Percentiles rank a stretch among this genome's conserved stretches.
phyloP scores from a whole-genome alignment of 805 yeast genomes.

The Saitoella complicata region DNA sequence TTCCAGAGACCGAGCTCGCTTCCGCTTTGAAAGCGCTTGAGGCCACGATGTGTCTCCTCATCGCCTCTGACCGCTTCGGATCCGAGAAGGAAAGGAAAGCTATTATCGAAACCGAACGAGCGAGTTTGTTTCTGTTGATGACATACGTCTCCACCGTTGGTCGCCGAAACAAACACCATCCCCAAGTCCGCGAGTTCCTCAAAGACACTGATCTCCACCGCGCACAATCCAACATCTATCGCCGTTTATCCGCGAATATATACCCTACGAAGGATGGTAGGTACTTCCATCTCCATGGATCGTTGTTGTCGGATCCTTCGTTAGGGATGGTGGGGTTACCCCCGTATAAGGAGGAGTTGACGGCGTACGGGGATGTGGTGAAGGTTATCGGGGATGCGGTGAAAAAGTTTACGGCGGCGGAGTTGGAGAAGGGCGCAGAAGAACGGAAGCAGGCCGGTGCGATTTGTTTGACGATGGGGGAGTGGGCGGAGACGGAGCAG shows the following conservation, averaged over 20 bases:
- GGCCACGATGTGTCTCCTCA: conserved; percentile 13
- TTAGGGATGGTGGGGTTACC: conserved; percentile 23
- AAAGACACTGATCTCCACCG: conserved; percentile 16
- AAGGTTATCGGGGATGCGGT: conserved; percentile 7
- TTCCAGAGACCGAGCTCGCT: conserved; percentile 17
- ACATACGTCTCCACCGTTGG: conserved; percentile 22
- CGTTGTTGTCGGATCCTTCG: conserved; percentile 21
- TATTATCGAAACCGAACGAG: conserved; percentile 18
- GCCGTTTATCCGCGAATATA: conserved; percentile 23
- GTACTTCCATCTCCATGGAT: conserved; percentile 21
- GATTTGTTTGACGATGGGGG: conserved; percentile 18
- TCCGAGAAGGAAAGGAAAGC: conserved; percentile 3
- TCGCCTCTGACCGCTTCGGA: conserved; percentile 14
- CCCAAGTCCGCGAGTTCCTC: conserved; percentile 9
- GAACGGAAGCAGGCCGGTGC: conserved; percentile 22
- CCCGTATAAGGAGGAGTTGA: conserved; percentile 14
- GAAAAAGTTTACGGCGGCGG: conserved; percentile 17
- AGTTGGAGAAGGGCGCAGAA: conserved; percentile 19
- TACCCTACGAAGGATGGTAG: conserved; percentile 18
- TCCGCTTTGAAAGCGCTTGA: conserved; percentile 19
- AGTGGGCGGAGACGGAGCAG: conserved; percentile 19
- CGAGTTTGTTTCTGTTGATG: conserved; percentile 21
- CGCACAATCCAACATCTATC: conserved; percentile 18
- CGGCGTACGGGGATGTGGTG: conserved; percentile 18
- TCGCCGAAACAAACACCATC: conserved; percentile 19